Conservation (phyloP, 116 monocot genomes). For the Iris pallida region DNA sequence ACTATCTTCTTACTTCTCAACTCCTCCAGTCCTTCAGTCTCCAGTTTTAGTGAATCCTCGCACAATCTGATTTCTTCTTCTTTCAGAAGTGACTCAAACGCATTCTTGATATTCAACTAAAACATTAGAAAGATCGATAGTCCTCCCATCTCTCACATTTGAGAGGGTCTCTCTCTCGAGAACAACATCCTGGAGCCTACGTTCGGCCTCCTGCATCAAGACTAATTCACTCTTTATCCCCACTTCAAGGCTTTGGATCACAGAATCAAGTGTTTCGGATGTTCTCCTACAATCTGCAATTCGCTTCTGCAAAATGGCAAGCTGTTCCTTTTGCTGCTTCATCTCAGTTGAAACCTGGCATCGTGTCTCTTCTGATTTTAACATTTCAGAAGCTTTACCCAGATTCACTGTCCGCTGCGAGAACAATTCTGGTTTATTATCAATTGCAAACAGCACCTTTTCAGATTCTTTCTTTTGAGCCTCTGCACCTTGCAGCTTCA, state of each 20-base stretch:
- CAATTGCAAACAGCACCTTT: conserved; percentile 69
- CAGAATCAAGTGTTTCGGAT: conserved; percentile 33
- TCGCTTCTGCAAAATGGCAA: conserved; percentile 36
- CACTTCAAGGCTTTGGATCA: conserved; percentile 34
- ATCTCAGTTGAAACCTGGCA: conserved; percentile 49
- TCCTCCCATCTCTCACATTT: conserved; percentile 27
- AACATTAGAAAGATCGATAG: conserved; percentile 23
- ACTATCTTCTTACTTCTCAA: conserved; percentile 18
- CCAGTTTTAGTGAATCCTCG: conserved; percentile 30
- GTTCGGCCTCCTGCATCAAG: conserved; percentile 34
- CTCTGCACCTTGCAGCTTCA: conserved; percentile 44
- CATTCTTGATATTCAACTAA: conserved; percentile 59
- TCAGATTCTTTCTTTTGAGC: conserved; percentile 49
- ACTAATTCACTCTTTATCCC: conserved; percentile 19
- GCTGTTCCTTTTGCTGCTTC: conserved; percentile 41
- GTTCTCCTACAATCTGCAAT: conserved; percentile 19
- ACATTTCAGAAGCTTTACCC: conserved; percentile 73
- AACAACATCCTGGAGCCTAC: conserved; percentile 20
- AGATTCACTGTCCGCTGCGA: conserved; percentile 16
- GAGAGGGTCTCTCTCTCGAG: conserved; percentile 36
- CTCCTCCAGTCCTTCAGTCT: conserved; percentile 29
- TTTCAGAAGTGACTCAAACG: conserved; percentile 43
- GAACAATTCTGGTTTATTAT: conserved; percentile 22
- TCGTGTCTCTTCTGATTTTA: conserved; percentile 74
- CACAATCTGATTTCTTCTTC: conserved; percentile 42